Conservation (phyloP, 495 filamentous ascomycete genomes). For the Tuber aestivum region DNA sequence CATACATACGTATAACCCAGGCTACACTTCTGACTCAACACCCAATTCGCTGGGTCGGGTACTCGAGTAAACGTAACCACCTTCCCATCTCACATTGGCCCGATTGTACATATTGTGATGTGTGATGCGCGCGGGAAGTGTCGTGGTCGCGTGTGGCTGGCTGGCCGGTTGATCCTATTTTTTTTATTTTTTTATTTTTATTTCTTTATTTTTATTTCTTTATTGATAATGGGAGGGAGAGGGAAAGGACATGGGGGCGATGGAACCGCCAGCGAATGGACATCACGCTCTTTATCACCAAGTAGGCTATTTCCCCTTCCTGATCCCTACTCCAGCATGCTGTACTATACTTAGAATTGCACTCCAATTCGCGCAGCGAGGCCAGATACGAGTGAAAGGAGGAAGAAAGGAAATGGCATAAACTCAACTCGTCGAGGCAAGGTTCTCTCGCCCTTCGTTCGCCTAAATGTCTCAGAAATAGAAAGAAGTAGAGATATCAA, state of each 20-base stretch:
- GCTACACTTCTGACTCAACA: neutral
- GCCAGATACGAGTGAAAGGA: neutral
- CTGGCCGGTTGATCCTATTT: too few species aligned
- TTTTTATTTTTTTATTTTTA: too few species aligned
- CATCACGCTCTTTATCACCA: neutral
- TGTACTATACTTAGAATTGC: neutral
- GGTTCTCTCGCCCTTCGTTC: neutral
- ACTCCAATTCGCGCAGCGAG: neutral
- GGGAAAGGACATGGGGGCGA: neutral
- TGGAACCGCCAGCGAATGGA: neutral
- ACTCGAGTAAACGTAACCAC: neutral
- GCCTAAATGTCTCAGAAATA: neutral
- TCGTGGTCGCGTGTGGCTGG: constrained; percentile 3
- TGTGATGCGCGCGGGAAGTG: neutral
- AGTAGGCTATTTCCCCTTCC: neutral
- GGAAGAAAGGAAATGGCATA: neutral
- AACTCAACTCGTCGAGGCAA: neutral
- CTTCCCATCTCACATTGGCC: constrained; percentile 2
- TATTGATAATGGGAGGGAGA: neutral
- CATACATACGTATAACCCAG: neutral
- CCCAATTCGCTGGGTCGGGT: neutral
- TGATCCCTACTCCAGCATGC: neutral
- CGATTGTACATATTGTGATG: neutral
- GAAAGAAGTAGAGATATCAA: neutral
- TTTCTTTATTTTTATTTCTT: too few species aligned